A percentile compares a stretch with the other conserved stretches of the same genome.
Evolutionary conservation across 2,329 filamentous ascomycete genomes (phyloP).

Genomic region (Sarocladium kiliense): DNA sequence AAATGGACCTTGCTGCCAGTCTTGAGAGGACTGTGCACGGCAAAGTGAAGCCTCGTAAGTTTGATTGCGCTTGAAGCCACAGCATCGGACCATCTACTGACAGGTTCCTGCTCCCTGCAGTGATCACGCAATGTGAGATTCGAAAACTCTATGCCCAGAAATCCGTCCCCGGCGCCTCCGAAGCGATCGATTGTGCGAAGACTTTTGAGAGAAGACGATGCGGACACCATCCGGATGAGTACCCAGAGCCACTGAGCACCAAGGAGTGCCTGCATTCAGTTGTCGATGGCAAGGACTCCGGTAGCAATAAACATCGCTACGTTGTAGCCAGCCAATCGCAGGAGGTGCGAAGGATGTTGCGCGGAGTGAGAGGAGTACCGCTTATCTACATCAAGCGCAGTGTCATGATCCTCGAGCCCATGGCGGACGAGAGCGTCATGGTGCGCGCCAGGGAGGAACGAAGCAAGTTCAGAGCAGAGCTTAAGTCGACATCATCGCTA

Average conservation of each 20-base stretch:
- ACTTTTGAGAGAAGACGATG: conserved; percentile 70
- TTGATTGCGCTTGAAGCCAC: not conserved
- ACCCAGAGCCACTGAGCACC: conserved; percentile 64
- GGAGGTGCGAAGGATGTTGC: conserved; percentile 57
- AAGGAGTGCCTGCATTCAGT: conserved; percentile 68
- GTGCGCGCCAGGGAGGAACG: conserved; percentile 64
- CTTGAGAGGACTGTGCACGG: conserved; percentile 82
- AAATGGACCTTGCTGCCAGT: conserved; percentile 78
- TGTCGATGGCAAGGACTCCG: conserved; percentile 69
- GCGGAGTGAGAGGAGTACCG: conserved; percentile 66
- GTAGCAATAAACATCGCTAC: conserved; percentile 73
- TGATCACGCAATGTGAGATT: conserved; percentile 79
- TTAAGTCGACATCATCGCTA: conserved; percentile 42
- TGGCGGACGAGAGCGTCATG: conserved; percentile 62
- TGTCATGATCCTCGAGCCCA: conserved; percentile 68
- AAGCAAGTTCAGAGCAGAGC: conserved; percentile 66
- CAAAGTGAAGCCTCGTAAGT: conserved; percentile 73
- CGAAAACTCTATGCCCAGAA: conserved; percentile 67
- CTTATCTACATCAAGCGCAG: conserved; percentile 73
- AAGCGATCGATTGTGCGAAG: conserved; percentile 72
- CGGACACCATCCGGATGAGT: conserved; percentile 68
- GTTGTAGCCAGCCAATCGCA: conserved; percentile 70
- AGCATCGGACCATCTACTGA: not conserved
- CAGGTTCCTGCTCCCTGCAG: conserved; percentile 26
- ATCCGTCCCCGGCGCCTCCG: conserved; percentile 44